A percentile compares a stretch with the other conserved stretches of the same genome.
phyloP scores from a whole-genome alignment of 2,329 filamentous ascomycete genomes.

The Alternaria longipes region DNA sequence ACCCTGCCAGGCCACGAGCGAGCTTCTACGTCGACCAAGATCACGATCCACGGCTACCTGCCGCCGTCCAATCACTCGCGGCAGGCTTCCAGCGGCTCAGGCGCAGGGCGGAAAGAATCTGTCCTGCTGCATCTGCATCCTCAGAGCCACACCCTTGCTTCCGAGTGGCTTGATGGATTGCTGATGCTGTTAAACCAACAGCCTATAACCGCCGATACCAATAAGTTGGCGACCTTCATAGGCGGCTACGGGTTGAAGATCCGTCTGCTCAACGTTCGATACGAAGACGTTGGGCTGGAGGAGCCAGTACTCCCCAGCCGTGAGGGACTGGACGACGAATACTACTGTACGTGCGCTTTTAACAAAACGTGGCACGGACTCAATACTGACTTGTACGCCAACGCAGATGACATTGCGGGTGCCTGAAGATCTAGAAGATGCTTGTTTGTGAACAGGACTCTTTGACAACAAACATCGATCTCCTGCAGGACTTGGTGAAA shows the following conservation, averaged over 20 bases:
- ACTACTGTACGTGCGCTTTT: slow-evolving; percentile 75
- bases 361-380: slow-evolving; percentile 20
- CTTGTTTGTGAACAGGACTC: slow-evolving; percentile 1
- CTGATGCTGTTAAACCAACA: slow-evolving; percentile 95
- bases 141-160: slow-evolving; percentile 80
- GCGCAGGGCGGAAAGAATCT: slow-evolving; percentile 65
- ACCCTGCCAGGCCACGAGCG: slow-evolving; percentile 40
- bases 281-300: slow-evolving; percentile 77
- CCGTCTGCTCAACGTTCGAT: slow-evolving; percentile 85
- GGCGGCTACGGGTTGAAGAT: slow-evolving; percentile 94
- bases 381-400: slow-evolving; percentile 6
- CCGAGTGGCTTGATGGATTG: slow-evolving; percentile 95
- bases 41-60: slow-evolving; percentile 84
- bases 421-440: slow-evolving; percentile 5
- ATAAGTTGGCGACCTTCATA: slow-evolving; percentile 85
- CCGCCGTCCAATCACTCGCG: slow-evolving; percentile 45
- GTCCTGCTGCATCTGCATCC: slow-evolving; percentile 86
- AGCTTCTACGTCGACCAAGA: slow-evolving; percentile 73
- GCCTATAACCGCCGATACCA: slow-evolving; percentile 96
- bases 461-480: slow-evolving; percentile 10
- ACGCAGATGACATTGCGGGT: slow-evolving; percentile 19
- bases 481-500: slow-evolving; percentile 5
- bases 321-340: slow-evolving; percentile 89
- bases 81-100: slow-evolving; percentile 43
- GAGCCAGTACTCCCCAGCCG: slow-evolving; percentile 80